Base-by-base conservation (phyloP, 805 yeast species). In the Metschnikowia corniflorae region DNA sequence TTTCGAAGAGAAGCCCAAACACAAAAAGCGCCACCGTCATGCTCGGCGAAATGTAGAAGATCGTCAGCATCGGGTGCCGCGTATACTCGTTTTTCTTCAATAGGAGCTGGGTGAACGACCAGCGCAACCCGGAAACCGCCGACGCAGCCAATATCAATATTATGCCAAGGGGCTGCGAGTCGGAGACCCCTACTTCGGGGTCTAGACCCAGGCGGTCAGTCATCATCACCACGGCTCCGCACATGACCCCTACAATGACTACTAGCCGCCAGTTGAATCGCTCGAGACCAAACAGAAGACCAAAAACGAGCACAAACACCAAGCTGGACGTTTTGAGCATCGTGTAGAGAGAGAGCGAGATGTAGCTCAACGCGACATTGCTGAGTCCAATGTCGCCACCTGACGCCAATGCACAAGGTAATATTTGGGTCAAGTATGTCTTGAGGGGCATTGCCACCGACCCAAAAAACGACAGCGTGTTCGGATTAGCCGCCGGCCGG, bases 381-480 rank as follows among this genome's bases (percentile, higher is more conserved):
- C 95, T 91, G 45, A 88, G 70, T 1, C 98, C 97, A 46, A 93
- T 88, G 60, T 93, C 99, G 13, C 95, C 91, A 2, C 95, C 87
- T 2, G 89, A 77, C 0, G 96, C 93, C 10, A 86, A 29, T 0
- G 96, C 82, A 54, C 97, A 87, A 0, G 97, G 96, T 2, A 86
- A 54, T 26, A 87, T 78, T 35, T 73, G 80, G 16, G 63, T 61
- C 6, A 75, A 10, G 47, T 80, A 78, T 7, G 49, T 31, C 16
- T 35, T 14, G 13, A 41, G 36, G 28, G 60, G 58, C 10, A 54
- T 44, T 14, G 44, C 30, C 15, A 53, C 31, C 35, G 55, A 56
- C 7, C 41, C 34, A 17, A 25, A 14, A 25, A 51, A 35, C 19
- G 34, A 28, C 24, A 33, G 35, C 16, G 45, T 26, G 2, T 32